phyloP scores from a whole-genome alignment of 306 rosid genomes.

The Vachellia pachyceras region DNA sequence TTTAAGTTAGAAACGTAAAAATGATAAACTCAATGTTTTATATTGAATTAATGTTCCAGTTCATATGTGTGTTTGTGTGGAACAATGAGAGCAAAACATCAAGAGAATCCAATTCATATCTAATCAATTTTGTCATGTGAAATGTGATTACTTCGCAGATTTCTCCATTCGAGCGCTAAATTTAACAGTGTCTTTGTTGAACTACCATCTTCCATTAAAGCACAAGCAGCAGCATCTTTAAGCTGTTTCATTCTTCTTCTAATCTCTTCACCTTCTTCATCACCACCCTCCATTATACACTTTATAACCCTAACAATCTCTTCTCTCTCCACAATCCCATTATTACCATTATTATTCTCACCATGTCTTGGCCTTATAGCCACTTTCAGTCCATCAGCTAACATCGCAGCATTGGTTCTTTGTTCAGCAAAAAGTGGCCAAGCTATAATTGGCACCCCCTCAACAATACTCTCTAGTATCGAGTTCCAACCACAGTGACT shows the following conservation, averaged over 20 bases:
- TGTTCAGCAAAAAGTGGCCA: constrained; percentile 33
- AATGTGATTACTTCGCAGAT: not conserved
- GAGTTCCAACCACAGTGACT: constrained; percentile 34
- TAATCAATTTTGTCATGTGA: not conserved
- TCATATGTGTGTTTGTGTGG: too few species aligned
- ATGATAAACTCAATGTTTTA: too few species aligned
- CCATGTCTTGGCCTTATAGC: constrained; percentile 28
- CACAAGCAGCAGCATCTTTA: not conserved
- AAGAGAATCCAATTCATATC: not conserved
- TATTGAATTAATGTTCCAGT: not conserved
- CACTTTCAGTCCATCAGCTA: constrained; percentile 18
- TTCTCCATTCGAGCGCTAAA: constrained; percentile 32
- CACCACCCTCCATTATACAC: not conserved
- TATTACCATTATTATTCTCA: not conserved
- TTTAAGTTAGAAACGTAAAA: too few species aligned
- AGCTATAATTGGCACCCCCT: constrained; percentile 15
- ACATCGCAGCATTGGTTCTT: not conserved
- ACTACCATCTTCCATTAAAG: constrained; percentile 26
- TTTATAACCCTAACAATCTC: not conserved
- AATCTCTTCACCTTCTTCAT: constrained; percentile 14
- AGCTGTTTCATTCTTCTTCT: not conserved
- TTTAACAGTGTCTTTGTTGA: constrained; percentile 31
- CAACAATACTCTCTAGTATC: not conserved
- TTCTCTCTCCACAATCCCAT: constrained; percentile 7
- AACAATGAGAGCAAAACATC: not conserved